Conservation (phyloP, 73 alveolate genomes). For the Chromera velia region DNA sequence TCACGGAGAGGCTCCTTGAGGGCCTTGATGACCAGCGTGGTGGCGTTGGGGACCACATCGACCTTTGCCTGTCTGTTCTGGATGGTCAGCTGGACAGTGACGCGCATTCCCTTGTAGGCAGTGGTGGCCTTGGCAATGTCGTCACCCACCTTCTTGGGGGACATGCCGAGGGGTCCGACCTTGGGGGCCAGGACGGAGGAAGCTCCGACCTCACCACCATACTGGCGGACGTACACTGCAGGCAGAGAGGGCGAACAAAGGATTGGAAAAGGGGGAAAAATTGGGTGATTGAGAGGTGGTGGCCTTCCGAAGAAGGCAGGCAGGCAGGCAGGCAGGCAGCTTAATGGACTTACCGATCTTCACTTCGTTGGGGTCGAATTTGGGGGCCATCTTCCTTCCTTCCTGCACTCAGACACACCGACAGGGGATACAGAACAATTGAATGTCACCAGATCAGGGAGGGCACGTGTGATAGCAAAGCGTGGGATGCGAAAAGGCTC, state of each 20-base stretch:
- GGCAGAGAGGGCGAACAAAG: neutral
- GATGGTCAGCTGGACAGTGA: slow-evolving; percentile 63
- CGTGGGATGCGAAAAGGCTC: neutral
- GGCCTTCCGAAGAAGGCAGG: neutral
- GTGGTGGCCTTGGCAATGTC: slow-evolving; percentile 53
- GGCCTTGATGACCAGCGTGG: slow-evolving; percentile 68
- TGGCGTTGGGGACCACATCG: slow-evolving; percentile 68
- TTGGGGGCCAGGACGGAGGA: slow-evolving; percentile 79
- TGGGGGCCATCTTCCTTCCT: slow-evolving; percentile 48
- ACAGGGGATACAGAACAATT: too few relatives aligned
- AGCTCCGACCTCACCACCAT: slow-evolving; percentile 63
- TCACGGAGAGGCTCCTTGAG: slow-evolving; percentile 62
- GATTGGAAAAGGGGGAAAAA: neutral
- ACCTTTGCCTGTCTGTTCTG: slow-evolving; percentile 60
- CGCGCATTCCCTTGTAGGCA: slow-evolving; percentile 61
- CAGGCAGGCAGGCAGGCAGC: neutral
- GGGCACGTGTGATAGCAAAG: neutral
- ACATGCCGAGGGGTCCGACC: slow-evolving; percentile 73
- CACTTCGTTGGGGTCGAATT: slow-evolving; percentile 42
- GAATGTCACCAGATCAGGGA: too few relatives aligned
- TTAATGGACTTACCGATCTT: neutral
- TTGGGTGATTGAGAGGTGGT: neutral
- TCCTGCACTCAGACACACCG: too few relatives aligned
- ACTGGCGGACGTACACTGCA: slow-evolving; percentile 13
- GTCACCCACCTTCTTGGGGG: slow-evolving; percentile 48